Conservation (phyloP, 2,329 filamentous ascomycete species). For the Endoconidiophora polonica region DNA sequence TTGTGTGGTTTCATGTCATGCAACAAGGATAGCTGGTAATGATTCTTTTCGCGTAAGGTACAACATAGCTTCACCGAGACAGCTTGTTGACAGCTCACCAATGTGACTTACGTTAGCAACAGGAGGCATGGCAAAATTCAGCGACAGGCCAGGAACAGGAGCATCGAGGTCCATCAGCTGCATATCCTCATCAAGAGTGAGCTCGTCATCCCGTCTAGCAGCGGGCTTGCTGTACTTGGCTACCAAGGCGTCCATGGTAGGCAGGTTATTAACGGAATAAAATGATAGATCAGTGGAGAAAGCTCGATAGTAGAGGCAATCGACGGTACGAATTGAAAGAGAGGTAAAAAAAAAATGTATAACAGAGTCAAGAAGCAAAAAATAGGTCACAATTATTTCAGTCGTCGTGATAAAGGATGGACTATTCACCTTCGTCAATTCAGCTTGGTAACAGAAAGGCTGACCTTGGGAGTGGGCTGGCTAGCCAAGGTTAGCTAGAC, state of each 20-base stretch:
- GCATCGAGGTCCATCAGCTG: constrained; percentile 45
- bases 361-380: background rate
- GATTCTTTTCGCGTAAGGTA: no score
- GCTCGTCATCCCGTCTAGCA: constrained; percentile 53
- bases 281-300: background rate
- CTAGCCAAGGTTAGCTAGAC: background rate
- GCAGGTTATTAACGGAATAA: background rate
- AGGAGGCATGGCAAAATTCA: constrained; percentile 90
- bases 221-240: constrained; percentile 75
- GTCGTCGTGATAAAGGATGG: background rate
- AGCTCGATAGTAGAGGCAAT: background rate
- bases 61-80: no score
- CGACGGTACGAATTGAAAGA: background rate
- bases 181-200: constrained; percentile 55
- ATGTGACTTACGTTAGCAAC: constrained; percentile 57
- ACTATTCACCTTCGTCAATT: background rate
- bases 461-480: constrained; percentile 6
- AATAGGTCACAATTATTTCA: background rate
- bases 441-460: background rate
- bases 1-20: background rate
- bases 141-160: constrained; percentile 57
- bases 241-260: constrained; percentile 77
- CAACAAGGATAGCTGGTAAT: constrained; percentile 11
- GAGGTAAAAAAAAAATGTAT: background rate
- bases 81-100: no score